Evolutionary conservation across 2,329 filamentous ascomycete genomes (phyloP).

Genomic region (Cordyceps javanica): DNA sequence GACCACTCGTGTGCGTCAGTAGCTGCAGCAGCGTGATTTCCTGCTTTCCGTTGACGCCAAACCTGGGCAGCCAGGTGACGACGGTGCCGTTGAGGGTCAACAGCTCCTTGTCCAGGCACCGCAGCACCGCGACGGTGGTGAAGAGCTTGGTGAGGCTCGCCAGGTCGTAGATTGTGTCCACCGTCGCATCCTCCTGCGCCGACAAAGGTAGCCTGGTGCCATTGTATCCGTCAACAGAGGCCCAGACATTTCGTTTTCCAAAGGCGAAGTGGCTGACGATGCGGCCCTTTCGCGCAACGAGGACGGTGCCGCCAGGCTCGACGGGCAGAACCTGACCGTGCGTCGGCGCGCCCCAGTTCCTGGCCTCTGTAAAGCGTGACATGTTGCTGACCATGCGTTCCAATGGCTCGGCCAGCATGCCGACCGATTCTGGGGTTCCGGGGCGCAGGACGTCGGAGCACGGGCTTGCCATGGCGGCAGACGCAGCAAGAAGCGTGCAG

Average conservation of each 20-base stretch:
- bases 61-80: constrained; percentile 25
- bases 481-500: not conserved
- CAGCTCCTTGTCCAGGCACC: constrained; percentile 22
- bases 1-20: constrained; percentile 29
- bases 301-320: constrained; percentile 20
- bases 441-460: constrained; percentile 11
- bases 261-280: constrained; percentile 23
- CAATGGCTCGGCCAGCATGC: constrained; percentile 23
- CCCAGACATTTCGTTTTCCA: constrained; percentile 22
- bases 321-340: constrained; percentile 17
- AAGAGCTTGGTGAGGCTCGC: constrained; percentile 33
- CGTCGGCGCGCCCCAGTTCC: constrained; percentile 12
- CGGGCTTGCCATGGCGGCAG: not conserved
- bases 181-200: constrained; percentile 22
- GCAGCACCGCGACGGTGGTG: constrained; percentile 27
- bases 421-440: constrained; percentile 20
- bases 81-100: constrained; percentile 24
- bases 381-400: constrained; percentile 20
- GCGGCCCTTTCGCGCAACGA: constrained; percentile 18
- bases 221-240: constrained; percentile 20
- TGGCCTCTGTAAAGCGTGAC: constrained; percentile 17
- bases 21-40: constrained; percentile 28
- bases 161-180: constrained; percentile 33
- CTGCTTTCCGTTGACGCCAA: constrained; percentile 26
- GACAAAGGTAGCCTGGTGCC: constrained; percentile 21